A percentile compares a stretch with the other conserved stretches of the same genome.
These are phyloP conservation scores for Akanthomyces muscarius DNA, from an alignment of 2,329 filamentous ascomycete species.

Conservation along the genomic window DNA sequence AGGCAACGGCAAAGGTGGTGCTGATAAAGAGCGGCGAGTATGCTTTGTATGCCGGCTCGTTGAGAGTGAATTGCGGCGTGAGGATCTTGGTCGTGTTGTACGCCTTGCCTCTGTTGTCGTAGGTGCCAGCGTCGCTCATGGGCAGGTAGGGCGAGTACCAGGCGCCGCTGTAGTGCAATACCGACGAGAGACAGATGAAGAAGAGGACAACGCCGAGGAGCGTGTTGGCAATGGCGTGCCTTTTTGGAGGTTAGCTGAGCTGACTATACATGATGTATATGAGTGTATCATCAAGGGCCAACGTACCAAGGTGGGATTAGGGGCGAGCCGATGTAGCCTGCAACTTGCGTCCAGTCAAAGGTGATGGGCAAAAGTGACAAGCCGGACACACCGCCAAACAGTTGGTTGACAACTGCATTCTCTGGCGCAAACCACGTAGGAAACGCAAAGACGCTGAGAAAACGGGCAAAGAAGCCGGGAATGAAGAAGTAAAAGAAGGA, in stretches of 20 bases:
- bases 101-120: conserved; percentile 61
- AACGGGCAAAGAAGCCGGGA: conserved; percentile 65
- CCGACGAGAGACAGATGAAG: conserved; percentile 55
- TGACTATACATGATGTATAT: not conserved
- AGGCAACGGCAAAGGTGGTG: conserved; percentile 66
- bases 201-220: conserved; percentile 63
- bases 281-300: not conserved
- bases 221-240: conserved; percentile 70
- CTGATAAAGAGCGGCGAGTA: conserved; percentile 69
- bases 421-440: conserved; percentile 69
- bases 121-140: conserved; percentile 66
- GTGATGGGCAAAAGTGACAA: conserved; percentile 67
- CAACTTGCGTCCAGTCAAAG: conserved; percentile 72
- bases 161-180: conserved; percentile 60
- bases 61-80: conserved; percentile 56
- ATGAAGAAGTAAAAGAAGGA: conserved; percentile 67
- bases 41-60: conserved; percentile 58
- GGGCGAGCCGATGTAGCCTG: conserved; percentile 64
- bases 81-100: conserved; percentile 66
- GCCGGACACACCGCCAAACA: conserved; percentile 67
- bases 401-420: conserved; percentile 64
- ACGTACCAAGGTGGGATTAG: conserved; percentile 63
- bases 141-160: conserved; percentile 64
- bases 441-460: conserved; percentile 66
- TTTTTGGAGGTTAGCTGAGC: conserved; percentile 23